These are phyloP conservation scores for Globisporangium recalcitrans DNA, from an alignment of 352 stramenopile genomes.

Conservation along the genomic window DNA sequence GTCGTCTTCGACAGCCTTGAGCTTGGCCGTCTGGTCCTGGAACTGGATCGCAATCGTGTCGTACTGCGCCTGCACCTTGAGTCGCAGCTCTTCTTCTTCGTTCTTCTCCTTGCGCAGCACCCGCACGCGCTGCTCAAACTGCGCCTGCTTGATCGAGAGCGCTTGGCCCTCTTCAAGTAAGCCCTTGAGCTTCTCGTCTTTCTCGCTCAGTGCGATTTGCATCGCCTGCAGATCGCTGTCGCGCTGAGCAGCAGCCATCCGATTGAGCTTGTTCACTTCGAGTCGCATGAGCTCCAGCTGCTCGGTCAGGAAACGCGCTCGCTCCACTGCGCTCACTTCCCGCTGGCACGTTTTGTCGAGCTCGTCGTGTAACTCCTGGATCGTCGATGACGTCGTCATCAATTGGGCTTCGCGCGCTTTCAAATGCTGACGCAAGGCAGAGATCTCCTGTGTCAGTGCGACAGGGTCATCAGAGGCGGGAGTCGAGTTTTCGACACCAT, in stretches of 20 bases:
- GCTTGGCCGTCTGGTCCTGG: slow-evolving; percentile 38
- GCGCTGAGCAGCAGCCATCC: slow-evolving; percentile 30
- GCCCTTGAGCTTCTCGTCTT: slow-evolving; percentile 64
- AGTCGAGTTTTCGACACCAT: background rate
- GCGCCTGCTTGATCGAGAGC: slow-evolving; percentile 71
- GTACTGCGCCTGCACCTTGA: slow-evolving; percentile 48
- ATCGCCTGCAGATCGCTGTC: slow-evolving; percentile 48
- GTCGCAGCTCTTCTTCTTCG: slow-evolving; percentile 55
- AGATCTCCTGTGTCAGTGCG: slow-evolving; percentile 13
- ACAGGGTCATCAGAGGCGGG: background rate
- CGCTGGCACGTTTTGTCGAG: slow-evolving; percentile 68
- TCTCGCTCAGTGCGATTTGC: slow-evolving; percentile 61
- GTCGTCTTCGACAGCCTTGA: slow-evolving; percentile 47
- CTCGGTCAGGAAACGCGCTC: slow-evolving; percentile 50
- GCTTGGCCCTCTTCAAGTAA: slow-evolving; percentile 72
- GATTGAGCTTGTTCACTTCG: slow-evolving; percentile 57
- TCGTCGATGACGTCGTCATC: slow-evolving; percentile 50
- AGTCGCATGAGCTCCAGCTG: slow-evolving; percentile 57
- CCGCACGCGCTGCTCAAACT: slow-evolving; percentile 64
- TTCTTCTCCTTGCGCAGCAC: slow-evolving; percentile 75
- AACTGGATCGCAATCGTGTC: slow-evolving; percentile 44
- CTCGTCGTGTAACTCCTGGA: slow-evolving; percentile 70
- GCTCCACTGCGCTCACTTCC: slow-evolving; percentile 58
- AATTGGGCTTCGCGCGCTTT: slow-evolving; percentile 58
- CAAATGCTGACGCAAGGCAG: slow-evolving; percentile 34